A percentile compares a stretch with the other conserved stretches of the same genome.
These are phyloP conservation scores for Firmiana major DNA, from an alignment of 345 rosid genomes.

Conservation along the genomic window DNA sequence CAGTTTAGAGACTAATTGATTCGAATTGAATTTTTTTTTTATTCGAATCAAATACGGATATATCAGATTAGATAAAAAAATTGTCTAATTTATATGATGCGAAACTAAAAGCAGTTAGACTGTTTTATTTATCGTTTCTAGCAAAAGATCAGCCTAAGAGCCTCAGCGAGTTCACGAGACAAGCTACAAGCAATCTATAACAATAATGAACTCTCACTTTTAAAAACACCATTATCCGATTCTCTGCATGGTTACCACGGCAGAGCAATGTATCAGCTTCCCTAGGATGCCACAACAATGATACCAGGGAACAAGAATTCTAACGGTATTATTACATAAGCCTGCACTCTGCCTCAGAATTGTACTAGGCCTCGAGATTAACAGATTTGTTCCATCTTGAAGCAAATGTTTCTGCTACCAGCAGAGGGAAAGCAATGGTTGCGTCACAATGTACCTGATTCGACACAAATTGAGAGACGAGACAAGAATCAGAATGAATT, in stretches of 20 bases:
- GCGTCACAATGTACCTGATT: slow-evolving; percentile 91
- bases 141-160: not conserved
- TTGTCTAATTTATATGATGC: no score
- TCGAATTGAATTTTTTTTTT: no score
- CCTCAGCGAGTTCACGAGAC: not conserved
- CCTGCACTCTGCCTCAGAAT: not conserved
- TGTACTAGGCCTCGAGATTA: slow-evolving; percentile 12
- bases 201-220: not conserved
- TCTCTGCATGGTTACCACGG: not conserved
- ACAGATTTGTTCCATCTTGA: slow-evolving; percentile 29
- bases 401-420: slow-evolving; percentile 94
- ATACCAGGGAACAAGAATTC: not conserved
- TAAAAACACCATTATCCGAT: not conserved
- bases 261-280: not conserved
- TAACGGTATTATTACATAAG: not conserved
- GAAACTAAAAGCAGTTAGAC: no score
- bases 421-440: slow-evolving; percentile 85
- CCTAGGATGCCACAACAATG: not conserved
- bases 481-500: not conserved
- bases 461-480: not conserved
- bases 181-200: not conserved
- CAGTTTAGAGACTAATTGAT: no score
- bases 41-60: no score
- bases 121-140: no score
- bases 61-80: no score